These are phyloP conservation scores for Xylaria sp. DNA, from an alignment of 2,329 filamentous ascomycete genomes.

Conservation along the genomic window DNA sequence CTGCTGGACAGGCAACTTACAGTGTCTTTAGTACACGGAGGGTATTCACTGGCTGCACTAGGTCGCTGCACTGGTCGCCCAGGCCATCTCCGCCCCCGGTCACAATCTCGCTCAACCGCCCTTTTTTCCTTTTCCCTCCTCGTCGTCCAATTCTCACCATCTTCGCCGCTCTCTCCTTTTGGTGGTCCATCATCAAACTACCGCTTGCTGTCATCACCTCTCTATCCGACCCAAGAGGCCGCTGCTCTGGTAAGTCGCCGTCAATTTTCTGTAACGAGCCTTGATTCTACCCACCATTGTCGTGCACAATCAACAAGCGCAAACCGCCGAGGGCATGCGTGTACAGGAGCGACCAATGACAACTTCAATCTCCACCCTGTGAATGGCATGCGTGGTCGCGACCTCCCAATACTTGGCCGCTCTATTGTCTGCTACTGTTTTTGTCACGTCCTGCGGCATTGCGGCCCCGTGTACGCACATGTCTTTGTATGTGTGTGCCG, in stretches of 20 bases:
- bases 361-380: slow-evolving; percentile 14
- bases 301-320: slow-evolving; percentile 22
- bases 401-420: slow-evolving; percentile 4
- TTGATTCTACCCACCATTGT: slow-evolving; percentile 1
- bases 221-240: slow-evolving; percentile 23
- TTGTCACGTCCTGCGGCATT: slow-evolving; percentile 13
- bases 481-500: slow-evolving; percentile 18
- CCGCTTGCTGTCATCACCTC: slow-evolving; percentile 38
- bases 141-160: slow-evolving; percentile 42
- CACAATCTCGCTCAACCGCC: slow-evolving; percentile 47
- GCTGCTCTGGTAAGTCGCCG: slow-evolving; percentile 32
- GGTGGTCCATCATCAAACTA: slow-evolving; percentile 35
- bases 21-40: background rate
- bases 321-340: slow-evolving; percentile 21
- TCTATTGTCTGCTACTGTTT: slow-evolving; percentile 15
- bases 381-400: slow-evolving; percentile 15
- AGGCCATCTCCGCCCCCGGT: slow-evolving; percentile 43
- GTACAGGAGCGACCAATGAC: slow-evolving; percentile 18
- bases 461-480: slow-evolving; percentile 21
- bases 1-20: slow-evolving; percentile 4
- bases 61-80: slow-evolving; percentile 36
- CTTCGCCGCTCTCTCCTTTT: slow-evolving; percentile 36
- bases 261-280: slow-evolving; percentile 16
- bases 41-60: slow-evolving; percentile 4
- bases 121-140: slow-evolving; percentile 48